Evolutionary conservation across 2,329 filamentous ascomycete genomes (phyloP).

Genomic region (Calonectria pteridis): DNA sequence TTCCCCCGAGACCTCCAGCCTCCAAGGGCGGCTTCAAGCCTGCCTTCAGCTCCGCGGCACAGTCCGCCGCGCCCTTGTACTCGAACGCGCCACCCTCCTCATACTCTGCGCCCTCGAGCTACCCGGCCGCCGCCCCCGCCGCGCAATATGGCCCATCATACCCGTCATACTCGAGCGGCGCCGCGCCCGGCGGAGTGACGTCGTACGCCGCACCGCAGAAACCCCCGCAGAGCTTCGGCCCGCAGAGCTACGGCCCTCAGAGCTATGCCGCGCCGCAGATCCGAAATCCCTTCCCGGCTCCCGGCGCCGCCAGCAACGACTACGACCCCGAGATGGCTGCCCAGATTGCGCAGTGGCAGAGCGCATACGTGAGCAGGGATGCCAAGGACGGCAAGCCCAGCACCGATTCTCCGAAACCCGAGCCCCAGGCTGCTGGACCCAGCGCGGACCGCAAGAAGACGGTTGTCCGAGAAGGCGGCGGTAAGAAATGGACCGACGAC

Average conservation of each 20-base stretch:
- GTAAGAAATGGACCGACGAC: conserved; percentile 92
- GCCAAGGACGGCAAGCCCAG: conserved; percentile 55
- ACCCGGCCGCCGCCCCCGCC: conserved; percentile 51
- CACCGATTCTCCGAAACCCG: conserved; percentile 46
- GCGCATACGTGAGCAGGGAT: conserved; percentile 81
- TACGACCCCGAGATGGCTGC: conserved; percentile 87
- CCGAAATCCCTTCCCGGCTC: conserved; percentile 83
- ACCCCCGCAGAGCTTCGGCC: conserved; percentile 30
- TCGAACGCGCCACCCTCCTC: conserved; percentile 42
- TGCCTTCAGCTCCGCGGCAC: conserved; percentile 60
- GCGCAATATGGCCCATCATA: conserved; percentile 60
- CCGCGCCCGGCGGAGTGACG: conserved; percentile 42
- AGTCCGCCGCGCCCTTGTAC: conserved; percentile 55
- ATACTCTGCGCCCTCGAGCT: conserved; percentile 47
- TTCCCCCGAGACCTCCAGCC: conserved; percentile 83
- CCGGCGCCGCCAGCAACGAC: conserved; percentile 60
- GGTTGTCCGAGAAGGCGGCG: conserved; percentile 88
- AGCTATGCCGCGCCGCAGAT: conserved; percentile 72
- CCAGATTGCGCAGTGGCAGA: conserved; percentile 95
- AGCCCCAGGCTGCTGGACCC: conserved; percentile 55
- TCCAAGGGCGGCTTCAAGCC: conserved; percentile 62
- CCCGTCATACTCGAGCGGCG: conserved; percentile 51
- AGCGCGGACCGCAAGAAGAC: conserved; percentile 81
- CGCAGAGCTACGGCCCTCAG: conserved; percentile 45
- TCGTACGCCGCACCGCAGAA: conserved; percentile 40